These are phyloP conservation scores for Zalaria obscura DNA, from an alignment of 2,329 filamentous ascomycete species.

Conservation along the genomic window DNA sequence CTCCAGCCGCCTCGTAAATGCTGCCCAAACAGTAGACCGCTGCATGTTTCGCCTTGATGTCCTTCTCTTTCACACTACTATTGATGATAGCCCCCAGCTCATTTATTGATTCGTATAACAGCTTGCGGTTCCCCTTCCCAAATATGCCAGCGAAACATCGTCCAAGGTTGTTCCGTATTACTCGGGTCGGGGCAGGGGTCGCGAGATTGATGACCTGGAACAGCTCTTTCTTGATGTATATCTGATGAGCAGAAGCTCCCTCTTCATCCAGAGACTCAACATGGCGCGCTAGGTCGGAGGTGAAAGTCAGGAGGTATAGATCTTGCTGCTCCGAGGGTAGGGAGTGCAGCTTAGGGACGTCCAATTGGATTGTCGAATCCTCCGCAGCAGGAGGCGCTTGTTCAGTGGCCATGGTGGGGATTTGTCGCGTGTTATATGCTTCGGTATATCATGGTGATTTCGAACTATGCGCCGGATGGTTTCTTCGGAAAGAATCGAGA, in stretches of 20 bases:
- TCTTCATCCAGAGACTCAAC: slow-evolving; percentile 61
- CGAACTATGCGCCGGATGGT: no score
- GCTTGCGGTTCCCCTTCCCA: slow-evolving; percentile 71
- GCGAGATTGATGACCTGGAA: slow-evolving; percentile 80
- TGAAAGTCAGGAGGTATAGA: slow-evolving; percentile 80
- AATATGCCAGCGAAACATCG: slow-evolving; percentile 74
- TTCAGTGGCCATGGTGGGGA: slow-evolving; percentile 1
- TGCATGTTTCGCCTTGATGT: slow-evolving; percentile 69
- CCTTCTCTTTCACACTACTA: slow-evolving; percentile 60
- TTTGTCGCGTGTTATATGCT: no score
- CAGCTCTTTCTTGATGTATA: slow-evolving; percentile 84
- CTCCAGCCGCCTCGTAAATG: slow-evolving; percentile 81
- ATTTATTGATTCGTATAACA: slow-evolving; percentile 88
- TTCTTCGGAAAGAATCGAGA: no score
- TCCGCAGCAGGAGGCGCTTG: slow-evolving; percentile 4
- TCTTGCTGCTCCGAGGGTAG: slow-evolving; percentile 92
- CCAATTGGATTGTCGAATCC: slow-evolving; percentile 44
- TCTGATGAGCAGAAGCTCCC: slow-evolving; percentile 75
- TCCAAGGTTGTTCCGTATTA: slow-evolving; percentile 80
- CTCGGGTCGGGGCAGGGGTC: slow-evolving; percentile 69
- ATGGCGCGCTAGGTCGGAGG: slow-evolving; percentile 69
- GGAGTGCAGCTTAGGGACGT: slow-evolving; percentile 75
- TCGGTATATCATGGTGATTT: no score
- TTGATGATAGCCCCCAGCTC: slow-evolving; percentile 64
- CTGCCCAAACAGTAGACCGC: slow-evolving; percentile 78